phyloP scores from a whole-genome alignment of 2,329 filamentous ascomycete species.

The Colletotrichum graminicola region DNA sequence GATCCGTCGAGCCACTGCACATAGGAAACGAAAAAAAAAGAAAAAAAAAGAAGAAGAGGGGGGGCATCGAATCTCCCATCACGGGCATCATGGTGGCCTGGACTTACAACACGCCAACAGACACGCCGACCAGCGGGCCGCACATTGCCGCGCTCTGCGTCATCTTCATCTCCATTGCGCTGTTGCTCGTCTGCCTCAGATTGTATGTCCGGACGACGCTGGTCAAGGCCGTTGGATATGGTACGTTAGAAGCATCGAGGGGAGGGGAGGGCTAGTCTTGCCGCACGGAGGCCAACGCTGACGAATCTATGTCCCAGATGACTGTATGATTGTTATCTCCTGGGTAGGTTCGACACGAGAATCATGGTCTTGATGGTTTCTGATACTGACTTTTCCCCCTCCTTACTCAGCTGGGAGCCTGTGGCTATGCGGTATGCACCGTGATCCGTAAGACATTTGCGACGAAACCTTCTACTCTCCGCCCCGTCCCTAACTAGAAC shows the following conservation, averaged over 20 bases:
- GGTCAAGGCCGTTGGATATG: constrained; percentile 51
- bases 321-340: constrained; percentile 43
- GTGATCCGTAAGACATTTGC: constrained; percentile 50
- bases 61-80: background rate
- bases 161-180: constrained; percentile 48
- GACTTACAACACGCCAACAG: constrained; percentile 52
- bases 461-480: background rate
- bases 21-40: background rate
- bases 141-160: constrained; percentile 49
- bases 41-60: too few species aligned
- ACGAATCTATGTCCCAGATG: constrained; percentile 30
- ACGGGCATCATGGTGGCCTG: constrained; percentile 49
- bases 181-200: constrained; percentile 50
- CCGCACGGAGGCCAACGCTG: constrained; percentile 9
- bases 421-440: constrained; percentile 52
- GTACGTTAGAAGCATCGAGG: constrained; percentile 14
- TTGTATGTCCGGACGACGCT: constrained; percentile 51
- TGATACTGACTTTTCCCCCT: background rate
- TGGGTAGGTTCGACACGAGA: constrained; percentile 45
- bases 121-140: constrained; percentile 51
- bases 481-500: background rate
- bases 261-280: background rate
- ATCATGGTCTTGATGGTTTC: background rate
- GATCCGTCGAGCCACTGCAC: too few species aligned
- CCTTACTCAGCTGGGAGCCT: constrained; percentile 46